Evolutionary conservation across 2,329 filamentous ascomycete genomes (phyloP), one percentile per base, ranked within the genome.

Genomic region (Aspergillus sp.): DNA sequence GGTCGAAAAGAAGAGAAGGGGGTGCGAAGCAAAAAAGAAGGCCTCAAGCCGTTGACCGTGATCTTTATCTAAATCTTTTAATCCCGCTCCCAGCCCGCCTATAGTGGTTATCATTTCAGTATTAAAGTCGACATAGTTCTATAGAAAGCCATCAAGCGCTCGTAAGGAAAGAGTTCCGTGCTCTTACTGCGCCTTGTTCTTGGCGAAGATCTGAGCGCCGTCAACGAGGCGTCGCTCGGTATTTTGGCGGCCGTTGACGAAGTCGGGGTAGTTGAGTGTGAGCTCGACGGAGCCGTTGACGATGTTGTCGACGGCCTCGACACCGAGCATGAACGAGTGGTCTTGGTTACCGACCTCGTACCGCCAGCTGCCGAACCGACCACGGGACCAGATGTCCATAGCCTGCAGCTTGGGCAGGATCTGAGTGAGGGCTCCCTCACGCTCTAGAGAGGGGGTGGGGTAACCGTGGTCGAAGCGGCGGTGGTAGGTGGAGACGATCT

Each of bases 291-390:
- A 89, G 69, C 93, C 93, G 78, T 90, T 93, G 80, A 93, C 87
- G 74, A 97, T 92, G 82, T 92, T 88, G 82, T 97, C 93, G 45
- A 88, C 93, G 53, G 93, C 93, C 82, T 97, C 93, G 22, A 97
- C 93, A 76, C 93, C 93, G 65, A 97, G 84, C 93, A 97, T 97
- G 81, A 97, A 97, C 28, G 91, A 94, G 85, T 97, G 93, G 81
- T 97, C 93, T 85, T 97, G 93, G 86, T 97, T 97, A 75, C 92
- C 93, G 68, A 91, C 91, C 82, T 99, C 95, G 83, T 99, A 99
- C 76, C 92, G 87, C 95, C 95, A 99, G 84, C 90, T 94, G 73
- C 95, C 95, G 81, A 99, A 99, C 66, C 95, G 93, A 72, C 95
- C 95, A 80, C 95, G 92, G 50, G 93, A 97, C 84, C 89, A 91